Evolutionary conservation across 352 stramenopile species (phyloP).

Genomic region (Globisporangium apiculatum): DNA sequence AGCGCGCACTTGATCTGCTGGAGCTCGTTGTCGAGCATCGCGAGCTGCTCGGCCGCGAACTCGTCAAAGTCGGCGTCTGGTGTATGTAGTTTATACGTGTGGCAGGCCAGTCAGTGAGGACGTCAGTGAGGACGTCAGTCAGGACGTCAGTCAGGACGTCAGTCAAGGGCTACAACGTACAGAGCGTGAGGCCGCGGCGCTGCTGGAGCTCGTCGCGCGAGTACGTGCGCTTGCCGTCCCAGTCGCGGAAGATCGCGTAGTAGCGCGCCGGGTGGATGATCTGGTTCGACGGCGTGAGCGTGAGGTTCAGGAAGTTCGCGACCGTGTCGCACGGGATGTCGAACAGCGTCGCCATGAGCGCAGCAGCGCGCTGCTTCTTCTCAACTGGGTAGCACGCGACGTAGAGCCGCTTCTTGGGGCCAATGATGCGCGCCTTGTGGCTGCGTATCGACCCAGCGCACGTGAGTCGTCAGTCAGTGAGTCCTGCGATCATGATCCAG

Average conservation of each 20-base stretch:
- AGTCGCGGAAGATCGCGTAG: constrained; percentile 91
- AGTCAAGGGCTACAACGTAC: constrained; percentile 25
- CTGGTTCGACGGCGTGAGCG: constrained; percentile 91
- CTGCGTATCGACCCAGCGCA: constrained; percentile 18
- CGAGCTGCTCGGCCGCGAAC: constrained; percentile 88
- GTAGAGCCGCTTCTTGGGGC: constrained; percentile 87
- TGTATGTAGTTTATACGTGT: background rate
- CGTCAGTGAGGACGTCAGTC: too few species aligned
- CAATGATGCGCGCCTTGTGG: constrained; percentile 86
- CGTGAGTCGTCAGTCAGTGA: constrained; percentile 3
- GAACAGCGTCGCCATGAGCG: constrained; percentile 84
- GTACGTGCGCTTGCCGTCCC: constrained; percentile 88
- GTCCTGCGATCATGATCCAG: background rate
- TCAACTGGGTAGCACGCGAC: constrained; percentile 89
- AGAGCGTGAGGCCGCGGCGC: constrained; percentile 84
- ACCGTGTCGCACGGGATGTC: constrained; percentile 89
- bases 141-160: too few species aligned
- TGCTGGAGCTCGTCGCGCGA: constrained; percentile 75
- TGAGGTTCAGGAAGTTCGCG: constrained; percentile 91
- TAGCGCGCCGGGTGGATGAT: constrained; percentile 92
- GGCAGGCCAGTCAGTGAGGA: too few species aligned
- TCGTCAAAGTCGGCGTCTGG: constrained; percentile 90
- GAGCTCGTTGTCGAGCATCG: constrained; percentile 91
- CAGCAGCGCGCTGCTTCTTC: constrained; percentile 62
- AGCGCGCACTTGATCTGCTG: constrained; percentile 89